These are phyloP conservation scores for Quercus aquifolioides DNA, from an alignment of 306 rosid genomes.

Conservation along the genomic window DNA sequence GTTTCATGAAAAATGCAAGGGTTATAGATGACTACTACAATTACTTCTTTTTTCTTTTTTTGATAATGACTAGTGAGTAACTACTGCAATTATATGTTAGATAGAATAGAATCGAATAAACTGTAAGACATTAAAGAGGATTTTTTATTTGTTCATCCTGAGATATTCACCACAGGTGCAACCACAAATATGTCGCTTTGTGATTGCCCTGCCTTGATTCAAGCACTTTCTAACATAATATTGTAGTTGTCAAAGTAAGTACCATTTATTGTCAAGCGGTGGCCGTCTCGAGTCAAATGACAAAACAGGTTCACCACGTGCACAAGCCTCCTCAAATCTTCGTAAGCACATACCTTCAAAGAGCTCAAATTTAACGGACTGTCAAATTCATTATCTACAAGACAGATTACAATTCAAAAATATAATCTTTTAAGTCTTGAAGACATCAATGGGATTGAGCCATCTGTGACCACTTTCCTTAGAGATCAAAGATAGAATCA, in stretches of 20 bases:
- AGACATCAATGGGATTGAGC: no score
- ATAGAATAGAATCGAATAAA: background rate
- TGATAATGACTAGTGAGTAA: no score
- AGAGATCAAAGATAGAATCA: no score
- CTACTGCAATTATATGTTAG: background rate
- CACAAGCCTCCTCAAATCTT: constrained; percentile 66
- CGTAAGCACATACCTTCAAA: constrained; percentile 85
- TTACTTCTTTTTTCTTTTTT: background rate
- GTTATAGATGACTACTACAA: background rate
- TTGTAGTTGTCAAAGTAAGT: constrained; percentile 26
- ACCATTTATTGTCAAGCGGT: constrained; percentile 72
- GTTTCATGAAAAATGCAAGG: constrained; percentile 3
- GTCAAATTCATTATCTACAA: constrained; percentile 13
- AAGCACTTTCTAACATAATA: constrained; percentile 11
- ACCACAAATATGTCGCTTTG: background rate
- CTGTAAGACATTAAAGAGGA: background rate
- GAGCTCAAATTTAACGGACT: constrained; percentile 26
- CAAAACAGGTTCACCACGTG: constrained; percentile 63
- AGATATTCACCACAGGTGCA: background rate
- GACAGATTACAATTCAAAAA: background rate
- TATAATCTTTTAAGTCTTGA: no score
- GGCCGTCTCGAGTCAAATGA: constrained; percentile 51
- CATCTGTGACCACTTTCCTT: no score
- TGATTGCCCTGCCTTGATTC: background rate
- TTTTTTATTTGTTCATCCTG: background rate